Evolutionary conservation across 1,284 basidiomycete genomes (phyloP).

Genomic region (Rhodotorula sp.): DNA sequence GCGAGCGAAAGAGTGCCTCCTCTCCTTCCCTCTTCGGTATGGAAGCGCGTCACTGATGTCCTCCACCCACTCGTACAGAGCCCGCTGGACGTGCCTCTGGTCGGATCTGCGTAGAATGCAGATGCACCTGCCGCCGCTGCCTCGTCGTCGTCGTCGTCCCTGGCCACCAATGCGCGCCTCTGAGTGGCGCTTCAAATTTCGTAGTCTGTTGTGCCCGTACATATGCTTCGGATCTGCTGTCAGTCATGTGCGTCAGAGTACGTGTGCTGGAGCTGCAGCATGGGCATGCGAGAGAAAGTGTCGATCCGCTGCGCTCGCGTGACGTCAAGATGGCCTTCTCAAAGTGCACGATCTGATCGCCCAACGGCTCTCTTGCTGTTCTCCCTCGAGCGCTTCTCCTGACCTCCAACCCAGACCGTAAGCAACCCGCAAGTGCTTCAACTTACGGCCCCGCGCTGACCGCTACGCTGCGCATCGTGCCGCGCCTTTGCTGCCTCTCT

Average conservation of each 20-base stretch:
- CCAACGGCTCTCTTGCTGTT: neutral
- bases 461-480: neutral
- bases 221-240: too few relatives aligned
- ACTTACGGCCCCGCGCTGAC: neutral
- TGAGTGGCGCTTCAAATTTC: too few relatives aligned
- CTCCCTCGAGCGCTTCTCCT: neutral
- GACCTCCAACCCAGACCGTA: neutral
- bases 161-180: neutral
- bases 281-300: neutral
- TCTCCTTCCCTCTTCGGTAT: neutral
- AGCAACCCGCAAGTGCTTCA: neutral
- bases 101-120: slow-evolving; percentile 15
- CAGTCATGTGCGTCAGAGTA: too few relatives aligned
- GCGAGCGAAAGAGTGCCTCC: too few relatives aligned
- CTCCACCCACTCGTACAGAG: neutral
- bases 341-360: neutral
- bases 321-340: neutral
- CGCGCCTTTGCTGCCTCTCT: neutral
- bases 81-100: slow-evolving; percentile 25
- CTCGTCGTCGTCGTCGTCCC: neutral
- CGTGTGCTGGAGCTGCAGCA: neutral
- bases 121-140: neutral
- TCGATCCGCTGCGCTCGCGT: neutral
- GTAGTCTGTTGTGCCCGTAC: too few relatives aligned
- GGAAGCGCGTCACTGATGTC: neutral